Conservation (phyloP, 768 basidiomycete species). For the Termitomyces sp. region DNA sequence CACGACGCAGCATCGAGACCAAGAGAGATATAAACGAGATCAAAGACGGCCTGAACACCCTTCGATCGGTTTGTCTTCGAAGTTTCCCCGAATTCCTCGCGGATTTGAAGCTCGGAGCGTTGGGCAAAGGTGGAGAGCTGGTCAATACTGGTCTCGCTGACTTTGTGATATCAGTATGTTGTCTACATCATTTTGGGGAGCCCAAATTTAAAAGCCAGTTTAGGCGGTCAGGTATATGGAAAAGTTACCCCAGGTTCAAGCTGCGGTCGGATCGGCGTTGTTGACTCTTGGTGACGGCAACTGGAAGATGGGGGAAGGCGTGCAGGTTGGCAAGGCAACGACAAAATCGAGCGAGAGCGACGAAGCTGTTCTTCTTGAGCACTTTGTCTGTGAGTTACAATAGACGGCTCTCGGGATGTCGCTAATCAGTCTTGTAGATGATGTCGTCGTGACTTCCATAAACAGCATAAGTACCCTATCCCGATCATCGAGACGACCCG, state of each 20-base stretch:
- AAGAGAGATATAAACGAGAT: conserved; percentile 59
- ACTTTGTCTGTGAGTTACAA: conserved; percentile 61
- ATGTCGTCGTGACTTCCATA: conserved; percentile 67
- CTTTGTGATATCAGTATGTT: conserved; percentile 50
- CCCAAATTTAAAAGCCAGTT: conserved; percentile 3
- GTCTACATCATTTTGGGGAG: not conserved
- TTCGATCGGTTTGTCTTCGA: conserved; percentile 68
- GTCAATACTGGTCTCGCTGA: conserved; percentile 59
- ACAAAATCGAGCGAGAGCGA: conserved; percentile 48
- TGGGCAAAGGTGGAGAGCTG: conserved; percentile 54
- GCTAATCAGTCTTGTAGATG: conserved; percentile 43
- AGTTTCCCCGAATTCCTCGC: conserved; percentile 85
- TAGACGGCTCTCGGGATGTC: not conserved
- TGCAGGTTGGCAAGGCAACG: conserved; percentile 49
- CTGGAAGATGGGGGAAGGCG: conserved; percentile 89
- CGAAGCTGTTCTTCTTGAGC: conserved; percentile 62
- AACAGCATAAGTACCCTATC: conserved; percentile 62
- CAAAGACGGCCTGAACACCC: conserved; percentile 61
- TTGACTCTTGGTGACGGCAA: conserved; percentile 80
- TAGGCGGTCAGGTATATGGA: conserved; percentile 71
- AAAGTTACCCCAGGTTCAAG: conserved; percentile 64
- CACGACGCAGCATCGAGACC: conserved; percentile 42
- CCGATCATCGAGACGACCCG: conserved; percentile 53
- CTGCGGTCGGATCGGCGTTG: conserved; percentile 63
- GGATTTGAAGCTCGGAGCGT: conserved; percentile 66